Base-by-base conservation (phyloP, 2,329 filamentous ascomycete genomes). In the Fusarium euwallaceae region DNA sequence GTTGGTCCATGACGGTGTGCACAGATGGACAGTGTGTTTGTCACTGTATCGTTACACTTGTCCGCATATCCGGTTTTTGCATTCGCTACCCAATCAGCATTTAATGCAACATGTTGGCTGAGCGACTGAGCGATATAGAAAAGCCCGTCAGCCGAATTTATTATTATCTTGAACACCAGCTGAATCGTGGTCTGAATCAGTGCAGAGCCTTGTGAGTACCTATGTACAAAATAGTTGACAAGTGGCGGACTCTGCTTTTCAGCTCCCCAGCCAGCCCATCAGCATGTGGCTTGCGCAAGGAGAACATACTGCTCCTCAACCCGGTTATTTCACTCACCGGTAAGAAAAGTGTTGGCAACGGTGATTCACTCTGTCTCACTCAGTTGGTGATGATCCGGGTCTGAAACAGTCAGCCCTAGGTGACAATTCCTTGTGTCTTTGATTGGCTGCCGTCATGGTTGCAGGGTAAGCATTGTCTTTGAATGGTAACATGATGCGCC, bases 281-380 rank as follows among this genome's bases (percentile, higher is more conserved):
- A 53, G 48, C 48, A 32, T 53, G 48, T 53, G 48, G 48, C 48
- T 53, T 53, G 48, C 48, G 48, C 48, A 53, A 53, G 48, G 48
- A 53, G 48, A 53, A 32, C 29, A 32, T 32, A 10, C 20, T 12
- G n/a, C 41, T 20, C 10, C 39, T 43, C 45, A 53, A 53, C 45
- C 45, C 24, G 45, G 45, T 53, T 53, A n/a, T 53, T 53, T 53
- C 24, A 12, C 24, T 48, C 43, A 8, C 45, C 22, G 24, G 22
- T 17, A n/a, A 51, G 24, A 51, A 24, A 20, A 32, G 29, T 45
- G 48, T 53, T 53, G 48, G 48, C 48, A 53, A 29, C 48, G 24
- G 24, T 53, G 17, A 53, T 53, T 53, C 48, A 53, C 48, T 20
- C 10, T 20, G 48, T 53, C 24, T 53, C 17, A 29, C 48, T 11